A percentile compares a stretch with the other conserved stretches of the same genome.
Conservation (phyloP, 2,329 filamentous ascomycete species). For the Escovopsis sp. region DNA sequence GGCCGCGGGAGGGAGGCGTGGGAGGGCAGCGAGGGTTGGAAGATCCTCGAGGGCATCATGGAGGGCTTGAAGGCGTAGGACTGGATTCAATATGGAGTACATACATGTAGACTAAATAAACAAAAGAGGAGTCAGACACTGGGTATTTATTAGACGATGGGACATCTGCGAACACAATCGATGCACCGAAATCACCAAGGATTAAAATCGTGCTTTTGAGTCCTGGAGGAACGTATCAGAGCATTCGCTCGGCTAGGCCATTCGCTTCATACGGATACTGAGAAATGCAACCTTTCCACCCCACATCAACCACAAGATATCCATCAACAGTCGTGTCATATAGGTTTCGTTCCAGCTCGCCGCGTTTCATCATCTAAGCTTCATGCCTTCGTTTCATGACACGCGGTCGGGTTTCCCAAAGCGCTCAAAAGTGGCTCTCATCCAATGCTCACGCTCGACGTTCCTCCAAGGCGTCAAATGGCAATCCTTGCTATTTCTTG, state of each 20-base stretch:
- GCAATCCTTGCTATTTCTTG: conserved; percentile 41
- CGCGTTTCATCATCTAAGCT: background rate
- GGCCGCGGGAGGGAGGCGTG: conserved; percentile 68
- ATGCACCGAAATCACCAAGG: no score
- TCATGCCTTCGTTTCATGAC: background rate
- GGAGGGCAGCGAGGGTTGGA: conserved; percentile 63
- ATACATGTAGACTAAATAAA: background rate
- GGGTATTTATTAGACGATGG: background rate
- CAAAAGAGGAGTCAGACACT: no score
- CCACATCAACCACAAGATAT: no score
- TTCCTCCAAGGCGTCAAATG: conserved; percentile 3
- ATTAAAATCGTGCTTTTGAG: no score
- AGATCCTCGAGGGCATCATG: conserved; percentile 39
- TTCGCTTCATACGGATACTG: no score
- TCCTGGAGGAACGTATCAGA: no score
- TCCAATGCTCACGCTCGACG: background rate
- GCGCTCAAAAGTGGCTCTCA: background rate
- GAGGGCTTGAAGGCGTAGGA: conserved; percentile 34
- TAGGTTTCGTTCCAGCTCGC: no score
- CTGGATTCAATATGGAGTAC: background rate
- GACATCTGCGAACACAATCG: background rate
- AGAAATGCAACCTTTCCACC: no score
- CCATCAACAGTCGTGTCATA: no score
- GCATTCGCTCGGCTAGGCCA: no score
- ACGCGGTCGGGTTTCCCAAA: no score